Percentiles rank a stretch among this genome's conserved stretches.
Conservation (phyloP, 257 asterid species). For the Primulina huaijiensis region DNA sequence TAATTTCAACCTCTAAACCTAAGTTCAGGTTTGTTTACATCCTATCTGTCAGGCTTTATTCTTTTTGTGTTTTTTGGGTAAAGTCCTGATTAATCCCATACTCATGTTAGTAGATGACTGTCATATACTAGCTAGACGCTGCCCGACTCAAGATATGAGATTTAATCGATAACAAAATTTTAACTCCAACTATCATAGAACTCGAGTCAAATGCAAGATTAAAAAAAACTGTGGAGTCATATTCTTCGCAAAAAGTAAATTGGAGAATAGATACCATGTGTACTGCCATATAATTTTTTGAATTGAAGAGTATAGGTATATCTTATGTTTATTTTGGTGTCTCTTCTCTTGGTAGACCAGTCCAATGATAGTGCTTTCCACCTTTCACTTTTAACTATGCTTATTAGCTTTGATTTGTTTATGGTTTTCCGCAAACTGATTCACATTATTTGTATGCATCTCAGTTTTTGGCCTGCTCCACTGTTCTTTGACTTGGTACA, state of each 20-base stretch:
- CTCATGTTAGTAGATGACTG: background rate
- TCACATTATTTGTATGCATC: constrained; percentile 34
- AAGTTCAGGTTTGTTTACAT: too few species aligned
- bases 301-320: background rate
- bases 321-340: background rate
- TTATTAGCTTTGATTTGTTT: constrained; percentile 30
- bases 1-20: background rate
- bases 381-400: background rate
- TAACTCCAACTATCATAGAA: too few species aligned
- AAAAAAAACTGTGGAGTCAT: too few species aligned
- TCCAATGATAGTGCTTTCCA: background rate
- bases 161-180: background rate
- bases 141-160: too few species aligned
- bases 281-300: background rate
- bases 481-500: background rate
- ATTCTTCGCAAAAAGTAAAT: background rate
- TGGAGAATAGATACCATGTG: background rate
- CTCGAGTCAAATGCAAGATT: too few species aligned
- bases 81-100: background rate
- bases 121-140: too few species aligned
- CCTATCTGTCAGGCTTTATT: background rate
- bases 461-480: constrained; percentile 21
- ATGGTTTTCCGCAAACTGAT: constrained; percentile 30
- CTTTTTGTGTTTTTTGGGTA: constrained; percentile 1
- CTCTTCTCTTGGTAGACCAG: background rate